Evolutionary conservation across 805 yeast genomes (phyloP), one percentile per base, ranked within the genome.

Genomic region (Komagataella mondaviorum): DNA sequence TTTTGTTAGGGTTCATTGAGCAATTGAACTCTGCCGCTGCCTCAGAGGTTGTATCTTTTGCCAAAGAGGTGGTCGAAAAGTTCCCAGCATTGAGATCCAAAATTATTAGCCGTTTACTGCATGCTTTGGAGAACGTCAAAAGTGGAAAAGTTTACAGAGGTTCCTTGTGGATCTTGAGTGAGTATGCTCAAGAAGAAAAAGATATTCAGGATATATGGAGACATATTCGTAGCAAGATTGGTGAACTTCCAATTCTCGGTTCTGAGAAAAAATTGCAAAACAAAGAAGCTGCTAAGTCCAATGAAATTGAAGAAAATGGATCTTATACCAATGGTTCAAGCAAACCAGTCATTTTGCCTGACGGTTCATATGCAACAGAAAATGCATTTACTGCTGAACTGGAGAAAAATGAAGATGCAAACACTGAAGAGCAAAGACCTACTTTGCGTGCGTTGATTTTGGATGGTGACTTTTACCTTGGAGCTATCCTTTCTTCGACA

Each of bases 291-390:
- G 64, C 60, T n/a, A 71, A 67, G 6, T 69, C 64, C 3, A 68
- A 57, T 5, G 60, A 57, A 8, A 60, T 56, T 3, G 70, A 64
- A 8, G 64, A 61, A 23, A 64, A 62, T 20, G 73, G 71, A 44
- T 63, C 68, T 5, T 65, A 71, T 52, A 56, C 57, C 44, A 30
- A 30, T 30, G 39, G 39, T 5, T 30, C 39, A 30, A 30, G 39
- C 39, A 87, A 87, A 47, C 97, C 97, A 18, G 83, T 85, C 54
- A 83, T 93, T 53, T 75, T 93, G 57, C 96, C 99, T n/a, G 99
- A 93, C 70, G 99, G 99, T 59, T 93, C 99, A 0, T 93, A 93
- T 68, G 99, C 99, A 24, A 87, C 96, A 46, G 99, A 93, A 68
- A 80, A 81, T 55, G 93, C 96, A 0, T 69, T 83, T 52, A 47